Conservation (phyloP, 495 filamentous ascomycete species). For the Recurvomyces mirabilis region DNA sequence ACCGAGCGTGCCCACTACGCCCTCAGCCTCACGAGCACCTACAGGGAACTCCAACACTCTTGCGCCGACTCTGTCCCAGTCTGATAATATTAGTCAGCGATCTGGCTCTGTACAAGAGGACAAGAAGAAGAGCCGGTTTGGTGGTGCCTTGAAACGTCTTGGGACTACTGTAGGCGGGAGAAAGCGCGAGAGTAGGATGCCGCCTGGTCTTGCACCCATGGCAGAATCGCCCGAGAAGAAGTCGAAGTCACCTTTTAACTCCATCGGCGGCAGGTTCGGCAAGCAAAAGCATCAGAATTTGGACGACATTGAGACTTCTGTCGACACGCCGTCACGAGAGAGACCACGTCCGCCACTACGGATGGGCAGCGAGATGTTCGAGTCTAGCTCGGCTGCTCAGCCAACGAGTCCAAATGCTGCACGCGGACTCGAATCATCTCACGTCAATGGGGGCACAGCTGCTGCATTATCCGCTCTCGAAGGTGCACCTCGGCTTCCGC, state of each 20-base stretch:
- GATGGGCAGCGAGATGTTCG: conserved; percentile 18
- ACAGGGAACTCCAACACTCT: conserved; percentile 15
- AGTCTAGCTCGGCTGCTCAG: neutral
- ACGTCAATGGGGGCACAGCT: neutral
- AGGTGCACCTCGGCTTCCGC: neutral
- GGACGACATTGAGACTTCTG: conserved; percentile 12
- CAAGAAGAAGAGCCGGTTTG: conserved; percentile 24
- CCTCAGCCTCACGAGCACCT: neutral
- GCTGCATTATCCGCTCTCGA: neutral
- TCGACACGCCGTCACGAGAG: conserved; percentile 10
- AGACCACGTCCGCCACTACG: conserved; percentile 11
- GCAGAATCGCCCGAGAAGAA: conserved; percentile 29
- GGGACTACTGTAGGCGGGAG: conserved; percentile 29
- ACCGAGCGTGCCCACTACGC: neutral
- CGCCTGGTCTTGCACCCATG: conserved; percentile 22
- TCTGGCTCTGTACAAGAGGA: conserved; percentile 30
- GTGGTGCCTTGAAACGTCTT: conserved; percentile 30
- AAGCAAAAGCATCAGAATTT: conserved; percentile 12
- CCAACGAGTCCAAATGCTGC: neutral
- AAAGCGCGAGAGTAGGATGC: conserved; percentile 28
- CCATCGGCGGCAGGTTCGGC: conserved; percentile 10
- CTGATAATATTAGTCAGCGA: conserved; percentile 28
- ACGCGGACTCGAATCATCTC: neutral
- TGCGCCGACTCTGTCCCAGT: conserved; percentile 8
- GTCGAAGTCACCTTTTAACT: conserved; percentile 16